Evolutionary conservation across 2,329 filamentous ascomycete species (phyloP).

Genomic region (Akanthomyces muscarius): DNA sequence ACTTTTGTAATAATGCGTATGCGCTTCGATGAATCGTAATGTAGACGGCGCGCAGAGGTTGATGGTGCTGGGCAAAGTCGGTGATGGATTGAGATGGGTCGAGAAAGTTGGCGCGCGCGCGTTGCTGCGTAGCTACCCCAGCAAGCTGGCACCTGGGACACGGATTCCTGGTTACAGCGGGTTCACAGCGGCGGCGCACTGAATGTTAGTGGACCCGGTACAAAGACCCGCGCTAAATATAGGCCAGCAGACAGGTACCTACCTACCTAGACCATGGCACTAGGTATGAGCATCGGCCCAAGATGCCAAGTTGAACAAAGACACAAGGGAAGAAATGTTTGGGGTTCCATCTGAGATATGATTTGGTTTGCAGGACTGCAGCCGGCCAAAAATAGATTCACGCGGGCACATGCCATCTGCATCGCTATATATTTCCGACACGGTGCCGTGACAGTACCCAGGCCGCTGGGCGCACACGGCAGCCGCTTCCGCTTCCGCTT

Average conservation of each 20-base stretch:
- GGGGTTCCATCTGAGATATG: no score
- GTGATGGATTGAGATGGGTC: conserved; percentile 6
- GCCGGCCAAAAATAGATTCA: no score
- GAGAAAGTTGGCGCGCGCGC: conserved; percentile 3
- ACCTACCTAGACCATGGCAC: no score
- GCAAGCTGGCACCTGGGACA: not conserved
- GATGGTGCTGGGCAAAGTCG: not conserved
- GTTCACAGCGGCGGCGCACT: not conserved
- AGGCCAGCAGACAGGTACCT: not conserved
- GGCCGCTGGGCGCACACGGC: not conserved
- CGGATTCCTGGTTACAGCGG: not conserved
- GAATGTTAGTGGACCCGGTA: no score
- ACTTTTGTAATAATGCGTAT: not conserved
- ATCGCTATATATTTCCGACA: no score
- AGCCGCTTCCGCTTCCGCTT: not conserved
- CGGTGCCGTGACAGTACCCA: no score
- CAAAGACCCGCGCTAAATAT: not conserved
- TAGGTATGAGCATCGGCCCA: no score
- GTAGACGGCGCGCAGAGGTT: not conserved
- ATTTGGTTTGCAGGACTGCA: no score
- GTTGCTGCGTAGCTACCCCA: conserved; percentile 9
- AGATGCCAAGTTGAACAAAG: no score
- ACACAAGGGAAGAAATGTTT: no score
- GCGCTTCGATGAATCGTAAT: not conserved
- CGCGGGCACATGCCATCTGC: no score